These are phyloP conservation scores for Prinsepia uniflora DNA, from an alignment of 306 rosid species.

Conservation along the genomic window DNA sequence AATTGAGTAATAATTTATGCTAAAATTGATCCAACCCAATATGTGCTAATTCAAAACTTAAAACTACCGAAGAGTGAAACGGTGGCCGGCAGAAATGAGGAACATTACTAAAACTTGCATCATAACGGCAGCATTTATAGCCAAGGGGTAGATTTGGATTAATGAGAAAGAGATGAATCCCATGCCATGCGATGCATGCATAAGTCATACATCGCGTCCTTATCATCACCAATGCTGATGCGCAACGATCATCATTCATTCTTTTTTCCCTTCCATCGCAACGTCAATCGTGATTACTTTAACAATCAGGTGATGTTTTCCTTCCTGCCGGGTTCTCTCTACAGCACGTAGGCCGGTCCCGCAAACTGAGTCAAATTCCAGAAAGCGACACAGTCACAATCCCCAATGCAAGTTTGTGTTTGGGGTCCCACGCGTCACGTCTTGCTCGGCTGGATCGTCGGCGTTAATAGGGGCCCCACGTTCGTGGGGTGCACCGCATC, in stretches of 20 bases:
- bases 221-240: constrained; percentile 24
- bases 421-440: constrained; percentile 48
- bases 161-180: neutral
- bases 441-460: constrained; percentile 37
- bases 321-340: neutral
- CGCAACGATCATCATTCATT: neutral
- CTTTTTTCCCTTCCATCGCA: neutral
- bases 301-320: neutral
- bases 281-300: neutral
- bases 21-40: too few relatives aligned
- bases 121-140: neutral
- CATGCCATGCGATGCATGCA: neutral
- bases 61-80: too few relatives aligned
- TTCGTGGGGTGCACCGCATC: constrained; percentile 45
- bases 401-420: neutral
- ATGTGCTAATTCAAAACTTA: too few relatives aligned
- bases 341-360: constrained; percentile 11
- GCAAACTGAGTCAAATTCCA: neutral
- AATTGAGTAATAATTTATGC: too few relatives aligned
- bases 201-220: constrained; percentile 21
- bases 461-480: constrained; percentile 29
- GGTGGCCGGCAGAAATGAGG: neutral
- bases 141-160: neutral
- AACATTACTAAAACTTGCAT: too few relatives aligned
- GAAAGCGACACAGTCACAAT: constrained; percentile 28